These are phyloP conservation scores for Penicillium hesseltinei DNA, from an alignment of 2,329 filamentous ascomycete species.

Conservation along the genomic window DNA sequence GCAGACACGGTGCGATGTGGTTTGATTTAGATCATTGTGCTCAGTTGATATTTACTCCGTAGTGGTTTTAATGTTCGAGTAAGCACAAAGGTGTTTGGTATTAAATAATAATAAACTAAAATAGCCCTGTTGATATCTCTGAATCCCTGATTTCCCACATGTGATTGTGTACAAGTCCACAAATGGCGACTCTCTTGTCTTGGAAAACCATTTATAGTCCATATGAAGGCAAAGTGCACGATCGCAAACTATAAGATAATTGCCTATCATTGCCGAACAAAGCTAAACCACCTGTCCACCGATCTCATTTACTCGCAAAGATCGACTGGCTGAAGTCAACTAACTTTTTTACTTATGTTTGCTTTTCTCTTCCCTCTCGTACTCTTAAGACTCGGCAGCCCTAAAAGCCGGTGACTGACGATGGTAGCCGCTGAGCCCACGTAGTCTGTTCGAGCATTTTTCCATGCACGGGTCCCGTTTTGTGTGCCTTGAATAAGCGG, in stretches of 20 bases:
- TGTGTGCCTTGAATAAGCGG: neutral
- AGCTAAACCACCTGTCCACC: neutral
- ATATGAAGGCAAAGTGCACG: neutral
- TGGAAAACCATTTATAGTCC: neutral
- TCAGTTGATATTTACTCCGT: neutral
- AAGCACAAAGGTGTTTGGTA: neutral
- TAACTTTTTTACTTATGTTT: neutral
- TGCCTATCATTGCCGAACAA: neutral
- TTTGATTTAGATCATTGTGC: neutral
- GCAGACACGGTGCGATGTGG: neutral
- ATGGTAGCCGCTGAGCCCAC: neutral
- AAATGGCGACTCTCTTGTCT: neutral
- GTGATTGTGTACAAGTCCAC: neutral
- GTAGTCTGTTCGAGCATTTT: neutral
- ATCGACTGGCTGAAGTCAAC: neutral
- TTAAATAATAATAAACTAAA: neutral
- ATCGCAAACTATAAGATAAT: neutral
- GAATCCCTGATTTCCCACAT: neutral
- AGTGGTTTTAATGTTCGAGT: neutral
- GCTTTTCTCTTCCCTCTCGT: conserved; percentile 1
- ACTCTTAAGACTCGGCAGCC: neutral
- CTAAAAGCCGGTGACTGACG: conserved; percentile 1
- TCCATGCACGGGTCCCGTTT: neutral
- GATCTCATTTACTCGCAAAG: neutral
- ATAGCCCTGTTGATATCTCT: neutral